Conservation (phyloP, 148 eudicot genomes). For the Chenopodium album region DNA sequence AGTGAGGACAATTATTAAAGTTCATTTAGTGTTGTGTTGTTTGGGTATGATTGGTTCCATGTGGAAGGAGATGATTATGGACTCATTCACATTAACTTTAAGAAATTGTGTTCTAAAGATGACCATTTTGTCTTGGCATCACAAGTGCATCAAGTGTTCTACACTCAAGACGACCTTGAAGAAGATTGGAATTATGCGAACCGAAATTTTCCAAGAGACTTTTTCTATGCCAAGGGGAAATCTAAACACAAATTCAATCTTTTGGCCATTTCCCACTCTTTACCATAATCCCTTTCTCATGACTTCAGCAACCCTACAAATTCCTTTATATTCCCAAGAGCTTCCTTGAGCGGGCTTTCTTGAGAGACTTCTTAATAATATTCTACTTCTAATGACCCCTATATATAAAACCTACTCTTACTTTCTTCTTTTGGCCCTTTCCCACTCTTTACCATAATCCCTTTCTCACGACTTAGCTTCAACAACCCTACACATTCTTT, state of each 20-base stretch:
- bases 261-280: too few relatives aligned
- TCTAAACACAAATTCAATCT: neutral
- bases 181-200: neutral
- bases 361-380: too few relatives aligned
- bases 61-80: neutral
- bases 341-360: too few relatives aligned
- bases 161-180: neutral
- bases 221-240: neutral
- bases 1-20: neutral
- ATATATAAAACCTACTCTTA: too few relatives aligned
- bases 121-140: neutral
- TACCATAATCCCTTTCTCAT: too few relatives aligned
- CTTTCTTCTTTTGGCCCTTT: too few relatives aligned
- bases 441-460: too few relatives aligned
- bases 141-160: neutral
- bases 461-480: too few relatives aligned
- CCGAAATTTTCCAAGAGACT: neutral
- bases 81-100: neutral
- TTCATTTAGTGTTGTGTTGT: neutral
- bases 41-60: constrained; percentile 13
- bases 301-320: too few relatives aligned
- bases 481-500: too few relatives aligned
- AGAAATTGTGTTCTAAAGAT: neutral
- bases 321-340: too few relatives aligned
- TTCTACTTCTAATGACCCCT: too few relatives aligned